Conservation (phyloP, 305 asterid genomes). For the Fraxinus paxiana region DNA sequence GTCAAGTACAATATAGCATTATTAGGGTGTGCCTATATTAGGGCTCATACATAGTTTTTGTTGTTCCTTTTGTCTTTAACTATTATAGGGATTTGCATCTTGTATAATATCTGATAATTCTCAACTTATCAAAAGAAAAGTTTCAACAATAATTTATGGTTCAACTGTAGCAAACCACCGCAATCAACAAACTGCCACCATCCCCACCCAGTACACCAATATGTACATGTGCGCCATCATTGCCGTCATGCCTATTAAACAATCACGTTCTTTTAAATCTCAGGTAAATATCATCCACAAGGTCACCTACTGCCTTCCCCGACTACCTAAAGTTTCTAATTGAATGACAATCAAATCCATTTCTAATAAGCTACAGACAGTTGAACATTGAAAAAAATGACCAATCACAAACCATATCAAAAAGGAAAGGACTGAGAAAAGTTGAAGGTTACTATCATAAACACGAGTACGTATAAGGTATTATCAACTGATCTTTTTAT, state of each 20-base stretch:
- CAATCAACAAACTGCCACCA: slow-evolving; percentile 10
- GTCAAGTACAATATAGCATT: not conserved
- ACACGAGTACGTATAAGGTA: slow-evolving; percentile 2
- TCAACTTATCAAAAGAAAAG: not conserved
- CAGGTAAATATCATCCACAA: slow-evolving; percentile 14
- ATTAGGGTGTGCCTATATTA: not conserved
- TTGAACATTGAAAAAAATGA: not conserved
- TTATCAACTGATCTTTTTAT: not conserved
- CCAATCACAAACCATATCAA: slow-evolving; percentile 9
- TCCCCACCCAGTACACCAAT: slow-evolving; percentile 21
- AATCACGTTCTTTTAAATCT: not conserved
- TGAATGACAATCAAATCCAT: not conserved
- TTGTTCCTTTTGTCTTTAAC: not conserved
- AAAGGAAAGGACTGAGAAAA: slow-evolving; percentile 8
- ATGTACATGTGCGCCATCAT: slow-evolving; percentile 9
- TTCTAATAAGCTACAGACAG: slow-evolving; percentile 6
- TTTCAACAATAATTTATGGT: slow-evolving; percentile 7
- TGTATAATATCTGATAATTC: not conserved
- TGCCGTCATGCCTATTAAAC: slow-evolving; percentile 8
- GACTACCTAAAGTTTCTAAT: slow-evolving; percentile 8
- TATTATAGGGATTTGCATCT: not conserved
- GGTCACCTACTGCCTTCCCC: not conserved
- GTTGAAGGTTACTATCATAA: not conserved
- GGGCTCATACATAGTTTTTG: not conserved
- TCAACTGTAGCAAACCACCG: not conserved